These are phyloP conservation scores for Penicillium sp. DNA, from an alignment of 2,329 filamentous ascomycete species.

Conservation along the genomic window DNA sequence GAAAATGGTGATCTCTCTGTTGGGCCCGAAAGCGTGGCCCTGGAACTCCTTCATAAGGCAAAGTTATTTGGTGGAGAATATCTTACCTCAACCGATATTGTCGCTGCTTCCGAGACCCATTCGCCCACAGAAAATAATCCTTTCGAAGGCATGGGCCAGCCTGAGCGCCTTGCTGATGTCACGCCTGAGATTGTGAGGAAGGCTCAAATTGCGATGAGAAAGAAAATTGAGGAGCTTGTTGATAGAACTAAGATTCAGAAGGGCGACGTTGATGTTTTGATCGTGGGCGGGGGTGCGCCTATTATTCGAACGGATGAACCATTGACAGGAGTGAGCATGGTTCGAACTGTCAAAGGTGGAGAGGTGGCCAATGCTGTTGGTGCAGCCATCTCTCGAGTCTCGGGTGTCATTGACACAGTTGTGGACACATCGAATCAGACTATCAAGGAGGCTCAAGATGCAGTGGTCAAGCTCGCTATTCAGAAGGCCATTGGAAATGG, in stretches of 20 bases:
- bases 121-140: not conserved
- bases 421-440: slow-evolving; percentile 7
- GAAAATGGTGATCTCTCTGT: slow-evolving; percentile 45
- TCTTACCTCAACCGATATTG: slow-evolving; percentile 61
- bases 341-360: slow-evolving; percentile 58
- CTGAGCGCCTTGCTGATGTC: slow-evolving; percentile 7
- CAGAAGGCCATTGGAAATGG: slow-evolving; percentile 11
- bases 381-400: slow-evolving; percentile 62
- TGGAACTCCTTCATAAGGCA: slow-evolving; percentile 56
- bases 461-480: slow-evolving; percentile 1
- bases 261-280: slow-evolving; percentile 58
- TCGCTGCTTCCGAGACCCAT: slow-evolving; percentile 35
- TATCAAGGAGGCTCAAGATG: slow-evolving; percentile 7
- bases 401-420: slow-evolving; percentile 34
- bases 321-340: slow-evolving; percentile 56
- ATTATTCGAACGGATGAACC: slow-evolving; percentile 52
- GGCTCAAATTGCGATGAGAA: slow-evolving; percentile 46
- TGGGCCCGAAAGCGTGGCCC: slow-evolving; percentile 64
- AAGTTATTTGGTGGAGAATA: slow-evolving; percentile 58
- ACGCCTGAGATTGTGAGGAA: slow-evolving; percentile 28
- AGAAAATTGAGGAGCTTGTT: slow-evolving; percentile 57
- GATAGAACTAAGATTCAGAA: slow-evolving; percentile 65
- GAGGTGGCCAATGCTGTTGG: slow-evolving; percentile 66
- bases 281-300: slow-evolving; percentile 65
- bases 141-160: slow-evolving; percentile 1